Conservation (phyloP, 83 land plant species). For the Larix sibirica region DNA sequence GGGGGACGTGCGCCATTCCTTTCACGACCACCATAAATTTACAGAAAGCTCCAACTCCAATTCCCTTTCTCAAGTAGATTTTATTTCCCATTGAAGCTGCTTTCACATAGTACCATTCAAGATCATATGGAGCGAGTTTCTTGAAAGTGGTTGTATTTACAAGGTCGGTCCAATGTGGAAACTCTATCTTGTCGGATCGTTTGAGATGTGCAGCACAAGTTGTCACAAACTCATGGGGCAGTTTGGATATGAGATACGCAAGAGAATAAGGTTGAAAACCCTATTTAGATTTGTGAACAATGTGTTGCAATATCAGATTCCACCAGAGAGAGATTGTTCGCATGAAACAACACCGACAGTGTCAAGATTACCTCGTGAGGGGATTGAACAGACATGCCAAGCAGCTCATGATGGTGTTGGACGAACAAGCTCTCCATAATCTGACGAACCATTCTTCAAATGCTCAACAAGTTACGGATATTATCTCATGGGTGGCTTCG, state of each 20-base stretch:
- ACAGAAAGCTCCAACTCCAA: conserved; percentile 84
- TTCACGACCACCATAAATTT: conserved; percentile 88
- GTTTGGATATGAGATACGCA: no score
- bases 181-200: conserved; percentile 66
- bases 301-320: no score
- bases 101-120: conserved; percentile 24
- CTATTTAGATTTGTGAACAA: no score
- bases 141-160: conserved; percentile 22
- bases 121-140: conserved; percentile 31
- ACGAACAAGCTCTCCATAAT: conserved; percentile 63
- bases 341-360: no score
- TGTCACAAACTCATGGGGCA: conserved; percentile 88
- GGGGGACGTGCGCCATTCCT: conserved; percentile 84
- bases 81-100: conserved; percentile 54
- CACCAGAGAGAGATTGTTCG: no score
- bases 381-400: no score
- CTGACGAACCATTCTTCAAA: conserved; percentile 79
- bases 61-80: conserved; percentile 72
- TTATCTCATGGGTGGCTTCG: conserved; percentile 67
- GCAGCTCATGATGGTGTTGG: neutral
- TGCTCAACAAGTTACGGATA: conserved; percentile 70
- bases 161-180: conserved; percentile 24
- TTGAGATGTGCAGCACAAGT: conserved; percentile 86
- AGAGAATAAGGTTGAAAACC: no score
- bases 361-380: no score